Conservation (phyloP, 345 rosid genomes). For the Camelina hispida region DNA sequence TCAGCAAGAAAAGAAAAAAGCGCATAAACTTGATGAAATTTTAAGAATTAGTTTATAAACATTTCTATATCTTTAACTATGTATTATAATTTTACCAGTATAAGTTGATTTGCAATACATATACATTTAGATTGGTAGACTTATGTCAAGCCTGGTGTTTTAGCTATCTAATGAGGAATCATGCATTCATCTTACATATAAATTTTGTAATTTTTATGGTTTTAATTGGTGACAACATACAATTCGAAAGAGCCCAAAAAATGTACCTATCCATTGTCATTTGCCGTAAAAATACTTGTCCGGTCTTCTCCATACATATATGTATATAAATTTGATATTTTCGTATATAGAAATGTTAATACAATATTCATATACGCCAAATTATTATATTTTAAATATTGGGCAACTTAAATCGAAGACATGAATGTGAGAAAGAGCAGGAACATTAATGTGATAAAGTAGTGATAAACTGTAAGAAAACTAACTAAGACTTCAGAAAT, state of each 20-base stretch:
- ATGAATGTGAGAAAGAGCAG: constrained; percentile 30
- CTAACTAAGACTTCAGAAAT: constrained; percentile 22
- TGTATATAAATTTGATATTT: background rate
- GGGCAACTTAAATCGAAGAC: constrained; percentile 1
- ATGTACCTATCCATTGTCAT: background rate
- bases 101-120: constrained; percentile 12
- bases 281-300: background rate
- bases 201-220: background rate
- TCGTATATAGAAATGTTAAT: background rate
- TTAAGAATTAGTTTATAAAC: too few species aligned
- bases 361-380: constrained; percentile 11
- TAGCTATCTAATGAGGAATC: constrained; percentile 8
- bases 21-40: too few species aligned
- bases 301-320: constrained; percentile 1
- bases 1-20: background rate
- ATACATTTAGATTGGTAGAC: background rate
- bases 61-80: too few species aligned
- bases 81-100: background rate
- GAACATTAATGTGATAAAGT: constrained; percentile 4
- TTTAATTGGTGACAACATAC: background rate
- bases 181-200: constrained; percentile 1
- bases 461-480: constrained; percentile 34
- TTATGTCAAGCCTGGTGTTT: constrained; percentile 15
- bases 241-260: constrained; percentile 1
- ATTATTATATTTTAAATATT: background rate